These are phyloP conservation scores for Larix sibirica DNA, from an alignment of 83 land plant species.

Conservation along the genomic window DNA sequence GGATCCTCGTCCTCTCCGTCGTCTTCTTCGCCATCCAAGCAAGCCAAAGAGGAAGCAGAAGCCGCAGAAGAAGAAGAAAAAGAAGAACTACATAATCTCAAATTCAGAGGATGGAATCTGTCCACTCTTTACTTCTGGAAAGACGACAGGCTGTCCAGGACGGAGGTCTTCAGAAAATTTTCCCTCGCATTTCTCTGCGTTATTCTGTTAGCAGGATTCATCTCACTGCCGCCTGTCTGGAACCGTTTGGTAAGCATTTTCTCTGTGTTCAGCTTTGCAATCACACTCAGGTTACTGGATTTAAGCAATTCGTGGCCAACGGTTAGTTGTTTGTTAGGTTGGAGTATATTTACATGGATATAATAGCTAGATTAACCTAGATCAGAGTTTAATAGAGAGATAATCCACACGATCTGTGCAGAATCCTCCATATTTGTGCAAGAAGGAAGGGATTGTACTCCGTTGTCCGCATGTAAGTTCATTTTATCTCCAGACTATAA, in stretches of 20 bases:
- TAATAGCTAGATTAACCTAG: not conserved
- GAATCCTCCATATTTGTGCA: constrained; percentile 86
- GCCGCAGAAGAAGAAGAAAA: too few species aligned
- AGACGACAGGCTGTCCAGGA: constrained; percentile 5
- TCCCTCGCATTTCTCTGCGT: constrained; percentile 26
- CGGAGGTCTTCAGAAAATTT: constrained; percentile 20
- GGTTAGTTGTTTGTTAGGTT: not conserved
- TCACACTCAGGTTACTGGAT: not conserved
- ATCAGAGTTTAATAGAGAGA: not conserved
- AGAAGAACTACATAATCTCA: not conserved
- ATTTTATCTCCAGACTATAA: not conserved
- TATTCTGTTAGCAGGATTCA: constrained; percentile 26
- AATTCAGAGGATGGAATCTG: not conserved
- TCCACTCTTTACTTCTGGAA: constrained; percentile 5
- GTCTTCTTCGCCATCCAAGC: not conserved
- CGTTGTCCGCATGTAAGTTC: constrained; percentile 75
- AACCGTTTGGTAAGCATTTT: constrained; percentile 39
- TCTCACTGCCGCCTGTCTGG: constrained; percentile 49
- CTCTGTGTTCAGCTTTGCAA: too few species aligned
- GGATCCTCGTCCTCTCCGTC: constrained; percentile 1
- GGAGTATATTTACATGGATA: not conserved
- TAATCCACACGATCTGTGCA: constrained; percentile 26
- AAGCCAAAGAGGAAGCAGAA: constrained; percentile 8
- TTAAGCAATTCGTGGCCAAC: not conserved
- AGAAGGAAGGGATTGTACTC: constrained; percentile 76